Percentiles rank a stretch among this genome's conserved stretches.
These are phyloP conservation scores for Priceomyces haplophilus DNA, from an alignment of 805 yeast genomes.

Conservation along the genomic window DNA sequence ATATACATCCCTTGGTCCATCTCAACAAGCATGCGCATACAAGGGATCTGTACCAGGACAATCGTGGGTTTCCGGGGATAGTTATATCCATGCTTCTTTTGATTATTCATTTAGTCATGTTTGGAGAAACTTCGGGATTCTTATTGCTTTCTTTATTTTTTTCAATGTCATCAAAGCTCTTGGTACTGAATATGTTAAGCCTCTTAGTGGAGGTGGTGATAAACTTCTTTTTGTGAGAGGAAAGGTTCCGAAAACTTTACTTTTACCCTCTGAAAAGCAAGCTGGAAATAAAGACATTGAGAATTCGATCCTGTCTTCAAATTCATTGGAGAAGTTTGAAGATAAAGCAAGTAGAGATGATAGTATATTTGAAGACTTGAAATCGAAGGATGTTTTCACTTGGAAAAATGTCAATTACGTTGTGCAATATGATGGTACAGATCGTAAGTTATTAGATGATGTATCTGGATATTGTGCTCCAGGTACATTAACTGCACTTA, in stretches of 20 bases:
- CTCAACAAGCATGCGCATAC: slow-evolving; percentile 18
- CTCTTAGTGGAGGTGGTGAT: slow-evolving; percentile 33
- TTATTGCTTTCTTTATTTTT: slow-evolving; percentile 27
- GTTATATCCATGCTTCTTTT: slow-evolving; percentile 30
- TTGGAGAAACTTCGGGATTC: slow-evolving; percentile 48
- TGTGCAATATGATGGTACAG: slow-evolving; percentile 45
- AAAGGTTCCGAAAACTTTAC: slow-evolving; percentile 17
- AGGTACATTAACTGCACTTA: slow-evolving; percentile 56
- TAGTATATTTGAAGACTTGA: slow-evolving; percentile 20
- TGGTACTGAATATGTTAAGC: slow-evolving; percentile 26
- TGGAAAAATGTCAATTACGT: slow-evolving; percentile 64
- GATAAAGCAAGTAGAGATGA: slow-evolving; percentile 2
- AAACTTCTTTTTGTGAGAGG: slow-evolving; percentile 27
- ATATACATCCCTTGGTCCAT: slow-evolving; percentile 14
- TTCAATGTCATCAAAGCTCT: slow-evolving; percentile 20
- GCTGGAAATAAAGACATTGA: slow-evolving; percentile 10
- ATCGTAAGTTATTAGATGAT: slow-evolving; percentile 36
- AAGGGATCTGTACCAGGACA: slow-evolving; percentile 18
- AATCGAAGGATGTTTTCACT: slow-evolving; percentile 48
- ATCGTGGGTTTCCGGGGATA: slow-evolving; percentile 29
- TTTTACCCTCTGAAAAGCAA: slow-evolving; percentile 11
- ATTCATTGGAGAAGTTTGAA: slow-evolving; percentile 7
- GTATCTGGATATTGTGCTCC: slow-evolving; percentile 40
- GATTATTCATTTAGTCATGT: slow-evolving; percentile 38
- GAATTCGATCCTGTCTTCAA: slow-evolving; percentile 1